These are phyloP conservation scores for Eucalyptus sp. DNA, from an alignment of 345 rosid species.

Conservation along the genomic window DNA sequence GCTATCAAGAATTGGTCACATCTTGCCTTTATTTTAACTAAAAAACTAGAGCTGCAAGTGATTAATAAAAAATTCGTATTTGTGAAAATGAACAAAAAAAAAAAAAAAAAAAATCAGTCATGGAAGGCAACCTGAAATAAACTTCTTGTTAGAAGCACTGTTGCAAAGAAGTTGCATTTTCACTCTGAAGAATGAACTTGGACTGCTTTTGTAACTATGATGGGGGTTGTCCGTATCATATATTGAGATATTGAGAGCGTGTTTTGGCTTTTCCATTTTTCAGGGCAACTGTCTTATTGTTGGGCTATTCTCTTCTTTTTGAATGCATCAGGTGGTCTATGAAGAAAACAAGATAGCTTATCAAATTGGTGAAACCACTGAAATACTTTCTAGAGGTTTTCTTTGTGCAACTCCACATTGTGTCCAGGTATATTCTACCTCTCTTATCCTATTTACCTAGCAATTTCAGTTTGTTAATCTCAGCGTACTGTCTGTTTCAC, in stretches of 20 bases:
- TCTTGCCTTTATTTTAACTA: neutral
- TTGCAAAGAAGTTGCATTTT: neutral
- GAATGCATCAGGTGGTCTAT: constrained; percentile 44
- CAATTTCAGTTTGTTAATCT: neutral
- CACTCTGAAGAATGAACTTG: neutral
- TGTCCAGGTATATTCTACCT: constrained; percentile 46
- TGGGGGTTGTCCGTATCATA: neutral
- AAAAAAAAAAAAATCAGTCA: neutral
- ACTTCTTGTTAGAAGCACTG: neutral
- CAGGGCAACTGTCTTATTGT: neutral
- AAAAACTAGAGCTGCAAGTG: neutral
- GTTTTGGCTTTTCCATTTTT: neutral
- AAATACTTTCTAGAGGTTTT: constrained; percentile 63
- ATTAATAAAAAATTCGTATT: neutral
- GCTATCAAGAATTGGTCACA: neutral
- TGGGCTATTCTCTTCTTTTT: neutral
- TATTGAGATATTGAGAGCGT: neutral
- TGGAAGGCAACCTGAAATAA: neutral
- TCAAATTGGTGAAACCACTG: constrained; percentile 92
- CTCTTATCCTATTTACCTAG: neutral
- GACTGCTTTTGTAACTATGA: neutral
- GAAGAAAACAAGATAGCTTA: constrained; percentile 86
- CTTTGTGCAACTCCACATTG: constrained; percentile 97
- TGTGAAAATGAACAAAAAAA: neutral
- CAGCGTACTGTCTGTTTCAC: neutral